A percentile compares a stretch with the other conserved stretches of the same genome.
Conservation (phyloP, 306 rosid species). For the Benincasa hispida region DNA sequence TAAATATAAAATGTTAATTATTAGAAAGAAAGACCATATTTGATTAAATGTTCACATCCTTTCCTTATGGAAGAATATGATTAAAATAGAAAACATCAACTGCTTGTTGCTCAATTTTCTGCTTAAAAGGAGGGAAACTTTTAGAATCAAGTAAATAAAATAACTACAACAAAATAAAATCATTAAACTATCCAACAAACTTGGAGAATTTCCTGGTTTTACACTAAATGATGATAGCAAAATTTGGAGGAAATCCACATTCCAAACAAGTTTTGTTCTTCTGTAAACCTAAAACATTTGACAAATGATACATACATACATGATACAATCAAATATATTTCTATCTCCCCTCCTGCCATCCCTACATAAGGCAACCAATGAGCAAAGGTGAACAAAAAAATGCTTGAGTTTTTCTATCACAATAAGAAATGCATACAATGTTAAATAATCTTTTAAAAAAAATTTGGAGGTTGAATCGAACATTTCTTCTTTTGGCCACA, state of each 20-base stretch:
- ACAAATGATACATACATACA: background rate
- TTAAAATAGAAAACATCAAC: no score
- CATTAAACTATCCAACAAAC: no score
- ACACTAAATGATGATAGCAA: background rate
- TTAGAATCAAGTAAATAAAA: no score
- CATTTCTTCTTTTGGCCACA: background rate
- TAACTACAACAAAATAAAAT: no score
- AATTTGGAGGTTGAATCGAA: background rate
- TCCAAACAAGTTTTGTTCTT: background rate
- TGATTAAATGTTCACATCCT: no score
- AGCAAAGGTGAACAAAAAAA: background rate
- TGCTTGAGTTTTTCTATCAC: background rate
- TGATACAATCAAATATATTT: background rate
- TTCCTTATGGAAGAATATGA: no score
- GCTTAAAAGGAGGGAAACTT: no score
- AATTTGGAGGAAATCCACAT: background rate
- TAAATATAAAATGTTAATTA: no score
- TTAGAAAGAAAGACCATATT: no score
- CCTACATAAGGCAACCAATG: background rate
- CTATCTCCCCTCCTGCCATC: background rate
- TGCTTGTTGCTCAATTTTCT: no score
- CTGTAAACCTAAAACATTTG: background rate
- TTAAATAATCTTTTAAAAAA: background rate
- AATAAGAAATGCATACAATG: background rate
- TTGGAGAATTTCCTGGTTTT: background rate